Base-by-base conservation (phyloP, 116 monocot species). In the Zostera marina region DNA sequence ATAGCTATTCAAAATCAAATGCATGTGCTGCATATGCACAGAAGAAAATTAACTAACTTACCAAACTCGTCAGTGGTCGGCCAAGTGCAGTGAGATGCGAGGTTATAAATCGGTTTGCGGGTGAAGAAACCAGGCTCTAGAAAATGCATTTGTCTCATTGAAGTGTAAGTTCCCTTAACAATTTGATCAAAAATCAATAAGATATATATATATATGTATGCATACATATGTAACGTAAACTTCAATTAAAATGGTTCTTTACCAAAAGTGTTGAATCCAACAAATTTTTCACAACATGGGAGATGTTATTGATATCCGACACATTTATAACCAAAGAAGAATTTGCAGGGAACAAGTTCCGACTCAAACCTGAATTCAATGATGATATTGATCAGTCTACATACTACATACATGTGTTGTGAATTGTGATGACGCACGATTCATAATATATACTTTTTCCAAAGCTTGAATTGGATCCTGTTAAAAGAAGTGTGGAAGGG, bases 401-500 rank as follows among this genome's bases (percentile, higher is more conserved):
- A n/a, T n/a, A n/a, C n/a, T n/a, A n/a, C n/a, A n/a, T n/a, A n/a
- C n/a, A n/a, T n/a, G n/a, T n/a, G n/a, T n/a, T n/a, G n/a, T n/a
- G n/a, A n/a, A n/a, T n/a, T n/a, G n/a, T n/a, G n/a, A n/a, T n/a
- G n/a, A n/a, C n/a, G n/a, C n/a, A n/a, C n/a, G n/a, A n/a, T n/a
- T n/a, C n/a, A 45, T 44, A 23, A 8, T 22, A 42, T 68, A 46
- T 79, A 91, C 85, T 73, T 65, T 68, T 46, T 23, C 79, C 76
- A 22, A 91, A 53, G 22, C 65, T 56, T 45, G 54, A 59, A 44
- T 79, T 77, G 12, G 26, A 13, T n/a, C 91, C 85, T 8, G 91
- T 91, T 40, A 77, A 44, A 19, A 85, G 77, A 0, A 77, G 42
- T 5, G 65, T 72, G 4, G 68, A 76, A 11, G 79, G 76, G 41